Conservation (phyloP, 306 rosid genomes). For the Malus orientalis region DNA sequence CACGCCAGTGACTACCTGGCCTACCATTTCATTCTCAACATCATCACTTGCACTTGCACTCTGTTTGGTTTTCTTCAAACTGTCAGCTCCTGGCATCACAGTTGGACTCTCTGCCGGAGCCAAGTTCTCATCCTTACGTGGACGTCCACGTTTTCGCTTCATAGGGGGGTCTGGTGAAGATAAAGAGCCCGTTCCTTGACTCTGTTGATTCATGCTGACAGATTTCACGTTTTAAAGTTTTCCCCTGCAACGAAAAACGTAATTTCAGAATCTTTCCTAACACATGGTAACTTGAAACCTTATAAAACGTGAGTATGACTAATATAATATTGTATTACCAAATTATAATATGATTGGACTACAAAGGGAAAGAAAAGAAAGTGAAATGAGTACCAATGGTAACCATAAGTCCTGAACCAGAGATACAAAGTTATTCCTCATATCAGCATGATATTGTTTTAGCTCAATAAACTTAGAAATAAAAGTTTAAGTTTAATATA, state of each 20-base stretch:
- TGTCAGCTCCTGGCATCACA: slow-evolving; percentile 13
- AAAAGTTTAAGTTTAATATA: not conserved
- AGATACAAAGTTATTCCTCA: not conserved
- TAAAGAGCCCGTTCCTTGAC: slow-evolving; percentile 24
- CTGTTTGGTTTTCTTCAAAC: slow-evolving; percentile 25
- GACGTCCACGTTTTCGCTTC: slow-evolving; percentile 70
- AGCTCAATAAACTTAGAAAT: not conserved
- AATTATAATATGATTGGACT: not conserved
- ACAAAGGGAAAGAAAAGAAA: not conserved
- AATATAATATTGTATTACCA: not conserved
- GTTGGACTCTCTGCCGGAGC: slow-evolving; percentile 13
- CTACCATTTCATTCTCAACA: slow-evolving; percentile 33
- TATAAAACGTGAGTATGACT: not conserved
- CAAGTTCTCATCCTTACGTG: slow-evolving; percentile 41
- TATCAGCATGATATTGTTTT: not conserved
- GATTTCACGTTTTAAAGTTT: not conserved
- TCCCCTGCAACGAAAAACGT: slow-evolving; percentile 19
- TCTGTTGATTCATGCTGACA: slow-evolving; percentile 42
- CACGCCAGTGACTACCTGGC: slow-evolving; percentile 51
- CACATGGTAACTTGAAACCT: not conserved
- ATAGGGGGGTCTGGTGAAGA: slow-evolving; percentile 23
- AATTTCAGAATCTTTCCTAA: not conserved
- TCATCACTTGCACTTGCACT: slow-evolving; percentile 1
- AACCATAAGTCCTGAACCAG: not conserved
- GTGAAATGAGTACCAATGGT: not conserved